Evolutionary conservation across 1,284 basidiomycete genomes (phyloP).

Genomic region (Cerioporus squamosus): DNA sequence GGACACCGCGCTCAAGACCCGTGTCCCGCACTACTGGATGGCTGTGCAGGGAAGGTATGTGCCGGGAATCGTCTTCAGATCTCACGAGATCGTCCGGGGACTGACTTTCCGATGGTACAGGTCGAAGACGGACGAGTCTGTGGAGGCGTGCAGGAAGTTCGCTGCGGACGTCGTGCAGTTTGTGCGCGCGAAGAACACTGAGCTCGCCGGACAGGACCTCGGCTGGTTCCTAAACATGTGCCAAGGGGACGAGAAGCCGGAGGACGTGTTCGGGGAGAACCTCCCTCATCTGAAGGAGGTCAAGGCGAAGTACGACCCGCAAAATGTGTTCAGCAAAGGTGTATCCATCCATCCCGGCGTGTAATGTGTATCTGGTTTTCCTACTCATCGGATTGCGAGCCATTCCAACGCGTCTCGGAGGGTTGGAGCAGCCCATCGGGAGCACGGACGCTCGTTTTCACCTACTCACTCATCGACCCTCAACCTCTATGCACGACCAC

Average conservation of each 20-base stretch:
- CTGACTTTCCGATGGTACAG: background rate
- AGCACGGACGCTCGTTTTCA: no score
- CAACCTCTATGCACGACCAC: no score
- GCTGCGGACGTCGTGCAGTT: conserved; percentile 11
- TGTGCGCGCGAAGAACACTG: conserved; percentile 27
- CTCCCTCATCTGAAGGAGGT: conserved; percentile 32
- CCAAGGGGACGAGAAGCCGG: conserved; percentile 25
- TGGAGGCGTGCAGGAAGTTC: conserved; percentile 12
- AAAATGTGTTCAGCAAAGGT: conserved; percentile 37
- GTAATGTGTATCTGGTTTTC: no score
- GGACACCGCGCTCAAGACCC: conserved; percentile 24
- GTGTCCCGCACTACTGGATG: conserved; percentile 29
- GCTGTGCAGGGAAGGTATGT: conserved; percentile 26
- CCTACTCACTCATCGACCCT: no score
- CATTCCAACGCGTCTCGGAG: no score
- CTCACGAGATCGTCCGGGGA: background rate
- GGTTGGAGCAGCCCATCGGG: no score
- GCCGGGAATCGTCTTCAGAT: background rate
- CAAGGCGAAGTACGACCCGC: conserved; percentile 42
- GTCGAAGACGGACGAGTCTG: conserved; percentile 20
- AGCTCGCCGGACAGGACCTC: conserved; percentile 21
- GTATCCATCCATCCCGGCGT: conserved; percentile 23
- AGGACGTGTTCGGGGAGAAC: conserved; percentile 37
- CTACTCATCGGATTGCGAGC: no score
- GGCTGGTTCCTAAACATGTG: conserved; percentile 26